Base-by-base conservation (phyloP, 78 protist genomes). In the Planoprotostelium fungivorum region DNA sequence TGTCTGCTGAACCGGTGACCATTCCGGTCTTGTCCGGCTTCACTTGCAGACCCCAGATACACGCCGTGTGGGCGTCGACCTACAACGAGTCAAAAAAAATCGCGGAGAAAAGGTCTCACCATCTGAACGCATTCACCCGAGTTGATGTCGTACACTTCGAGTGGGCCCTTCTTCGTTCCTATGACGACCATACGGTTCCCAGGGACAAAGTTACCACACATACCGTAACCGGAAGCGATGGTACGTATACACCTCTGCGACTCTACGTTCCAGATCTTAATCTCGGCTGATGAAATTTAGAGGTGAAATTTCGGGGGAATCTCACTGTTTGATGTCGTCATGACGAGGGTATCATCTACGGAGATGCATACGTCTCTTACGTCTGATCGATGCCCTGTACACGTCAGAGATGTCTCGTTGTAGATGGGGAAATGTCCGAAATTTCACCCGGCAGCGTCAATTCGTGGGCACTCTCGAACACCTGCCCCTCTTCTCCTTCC, bases 161-260 rank as follows among this genome's bases (percentile, higher is more conserved):
- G 39, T 0, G 83, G 39, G n/a, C 99, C 99, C 1, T 36, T 37
- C 91, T 97, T 97, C 83, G 98, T 98, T 36, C 99, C 99, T 25
- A 95, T 87, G 1, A 97, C 38, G 28, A 96, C 89, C 84, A 91
- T n/a, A 39, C 5, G 83, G 88, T 97, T 89, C 16, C 98, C 99
- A 0, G 98, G 98, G 29, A 91, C 95, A 63, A 97, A 96, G 31
- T 88, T 36, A 38, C 35, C 36, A 88, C 97, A 93, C 1, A 96
- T 87, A 37, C 92, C 97, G 88, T 96, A 97, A 36, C 96, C 98
- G 25, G 91, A 83, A 29, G 84, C 83, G 37, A 98, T 23, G 9
- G 98, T 84, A 34, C 97, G 88, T n/a, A 96, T 37, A 85, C 96
- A 94, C 37, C 86, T 34, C n/a, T 88, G 34, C 16, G 97, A 39